Conservation (phyloP, 768 basidiomycete genomes). For the Dacryopinax spathularia region DNA sequence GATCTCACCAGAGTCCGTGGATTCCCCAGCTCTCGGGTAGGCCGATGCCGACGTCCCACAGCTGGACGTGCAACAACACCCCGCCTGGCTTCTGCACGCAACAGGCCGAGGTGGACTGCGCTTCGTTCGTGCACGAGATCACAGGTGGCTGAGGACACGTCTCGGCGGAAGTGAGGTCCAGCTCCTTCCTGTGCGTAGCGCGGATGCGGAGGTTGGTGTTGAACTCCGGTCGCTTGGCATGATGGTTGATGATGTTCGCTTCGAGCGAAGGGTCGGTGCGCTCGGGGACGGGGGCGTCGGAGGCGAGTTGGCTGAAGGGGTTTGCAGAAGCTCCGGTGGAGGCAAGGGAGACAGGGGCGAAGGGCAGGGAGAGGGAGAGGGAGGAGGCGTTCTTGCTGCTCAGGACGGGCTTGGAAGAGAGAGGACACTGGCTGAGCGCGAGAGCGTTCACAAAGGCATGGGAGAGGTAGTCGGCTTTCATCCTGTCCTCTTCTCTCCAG, state of each 20-base stretch:
- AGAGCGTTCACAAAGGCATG: not conserved
- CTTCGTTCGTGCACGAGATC: not conserved
- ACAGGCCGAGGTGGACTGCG: not conserved
- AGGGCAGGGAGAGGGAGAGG: not conserved
- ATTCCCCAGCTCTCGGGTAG: not conserved
- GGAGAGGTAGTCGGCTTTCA: slow-evolving; percentile 1
- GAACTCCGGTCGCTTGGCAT: not conserved
- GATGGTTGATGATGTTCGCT: not conserved
- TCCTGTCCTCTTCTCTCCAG: too few relatives aligned
- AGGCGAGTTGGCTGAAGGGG: not conserved
- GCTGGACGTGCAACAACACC: not conserved
- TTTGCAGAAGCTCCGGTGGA: not conserved
- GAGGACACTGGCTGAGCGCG: not conserved
- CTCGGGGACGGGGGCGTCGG: not conserved
- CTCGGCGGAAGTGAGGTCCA: not conserved
- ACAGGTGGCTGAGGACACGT: not conserved
- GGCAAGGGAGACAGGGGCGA: slow-evolving; percentile 1
- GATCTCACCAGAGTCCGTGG: not conserved
- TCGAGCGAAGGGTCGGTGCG: not conserved
- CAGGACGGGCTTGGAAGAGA: not conserved
- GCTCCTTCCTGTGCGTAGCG: not conserved
- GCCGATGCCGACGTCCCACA: not conserved
- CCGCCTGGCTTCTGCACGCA: not conserved
- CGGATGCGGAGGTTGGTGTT: not conserved
- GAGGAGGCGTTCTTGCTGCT: not conserved